phyloP scores from a whole-genome alignment of 2,329 filamentous ascomycete species.

The Alternaria tenuissima region DNA sequence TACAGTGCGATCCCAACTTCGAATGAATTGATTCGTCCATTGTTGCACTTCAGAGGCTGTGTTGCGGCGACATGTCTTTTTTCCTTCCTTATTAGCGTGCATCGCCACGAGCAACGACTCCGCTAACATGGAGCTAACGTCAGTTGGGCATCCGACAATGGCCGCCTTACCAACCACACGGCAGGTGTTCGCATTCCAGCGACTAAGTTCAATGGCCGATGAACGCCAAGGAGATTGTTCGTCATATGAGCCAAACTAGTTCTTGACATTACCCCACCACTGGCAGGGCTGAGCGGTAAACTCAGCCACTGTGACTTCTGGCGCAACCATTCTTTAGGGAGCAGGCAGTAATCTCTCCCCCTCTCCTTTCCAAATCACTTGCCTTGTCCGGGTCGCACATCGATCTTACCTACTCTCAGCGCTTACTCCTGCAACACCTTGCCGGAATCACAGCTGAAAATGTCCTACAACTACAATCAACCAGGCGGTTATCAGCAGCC shows the following conservation, averaged over 20 bases:
- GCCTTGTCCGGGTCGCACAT: neutral
- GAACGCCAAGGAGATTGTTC: conserved; percentile 11
- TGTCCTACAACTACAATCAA: conserved; percentile 43
- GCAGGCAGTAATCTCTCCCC: neutral
- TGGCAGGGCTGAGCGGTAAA: conserved; percentile 8
- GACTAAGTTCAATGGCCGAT: conserved; percentile 1
- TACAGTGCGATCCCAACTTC: neutral
- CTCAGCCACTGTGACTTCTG: conserved; percentile 10
- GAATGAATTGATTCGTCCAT: neutral
- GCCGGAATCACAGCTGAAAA: conserved; percentile 8
- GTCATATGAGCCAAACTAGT: conserved; percentile 9
- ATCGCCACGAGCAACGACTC: conserved; percentile 13
- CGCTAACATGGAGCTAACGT: neutral
- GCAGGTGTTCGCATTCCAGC: conserved; percentile 4
- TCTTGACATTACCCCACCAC: conserved; percentile 10
- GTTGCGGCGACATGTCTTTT: neutral
- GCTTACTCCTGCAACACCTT: neutral
- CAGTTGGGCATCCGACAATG: neutral
- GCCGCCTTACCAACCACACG: conserved; percentile 6
- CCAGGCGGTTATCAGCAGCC: conserved; percentile 40
- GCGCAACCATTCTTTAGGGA: neutral
- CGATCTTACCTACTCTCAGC: neutral
- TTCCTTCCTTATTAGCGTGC: neutral
- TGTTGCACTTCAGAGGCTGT: conserved; percentile 5
- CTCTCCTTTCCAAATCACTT: conserved; percentile 1